Base-by-base conservation (phyloP, 169 alveolate species). In the Plasmodium knowlesi region DNA sequence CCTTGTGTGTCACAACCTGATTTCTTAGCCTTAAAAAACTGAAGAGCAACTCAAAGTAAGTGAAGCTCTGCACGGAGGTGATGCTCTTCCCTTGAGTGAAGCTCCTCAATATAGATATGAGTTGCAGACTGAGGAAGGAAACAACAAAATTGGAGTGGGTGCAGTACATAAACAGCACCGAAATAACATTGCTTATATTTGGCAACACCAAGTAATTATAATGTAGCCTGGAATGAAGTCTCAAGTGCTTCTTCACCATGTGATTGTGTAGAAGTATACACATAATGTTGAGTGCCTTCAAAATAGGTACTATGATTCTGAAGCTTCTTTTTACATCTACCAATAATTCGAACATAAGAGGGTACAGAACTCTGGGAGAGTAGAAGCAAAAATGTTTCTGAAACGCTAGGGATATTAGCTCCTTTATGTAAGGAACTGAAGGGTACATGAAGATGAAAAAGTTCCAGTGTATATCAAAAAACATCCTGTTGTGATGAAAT, bases 151-250 rank as follows among this genome's bases (percentile, higher is more conserved):
- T 54, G 32, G 84, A 70, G 61, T 91, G 92, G 61, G 43, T 70
- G 61, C 84, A 71, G 57, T 91, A 91, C 74, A 78, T 82, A 81
- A 91, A 91, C 61, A 91, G 70, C 3, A 82, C 84, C 16, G 90
- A 61, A 50, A 91, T 50, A 43, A 91, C 57, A 72, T 74, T 81
- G 50, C 71, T 82, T 79, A 91, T 91, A 50, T 74, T 67, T 22
- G 95, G 95, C 73, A 91, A 82, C n/a, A 37, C 92, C 32, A 91
- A 80, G 84, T 37, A 91, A 72, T 91, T 91, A 37, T 37, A 91
- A 72, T 91, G 95, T 10, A 91, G 19, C 53, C 73, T 91, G 54
- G 92, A 50, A 61, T 91, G 95, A 43, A 91, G 72, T 46, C 81
- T 91, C 54, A 91, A 74, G 54, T 91, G 82, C 46, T 72, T 70